Evolutionary conservation across 78 protist species (phyloP).

Genomic region (Polysphondylium violaceum): DNA sequence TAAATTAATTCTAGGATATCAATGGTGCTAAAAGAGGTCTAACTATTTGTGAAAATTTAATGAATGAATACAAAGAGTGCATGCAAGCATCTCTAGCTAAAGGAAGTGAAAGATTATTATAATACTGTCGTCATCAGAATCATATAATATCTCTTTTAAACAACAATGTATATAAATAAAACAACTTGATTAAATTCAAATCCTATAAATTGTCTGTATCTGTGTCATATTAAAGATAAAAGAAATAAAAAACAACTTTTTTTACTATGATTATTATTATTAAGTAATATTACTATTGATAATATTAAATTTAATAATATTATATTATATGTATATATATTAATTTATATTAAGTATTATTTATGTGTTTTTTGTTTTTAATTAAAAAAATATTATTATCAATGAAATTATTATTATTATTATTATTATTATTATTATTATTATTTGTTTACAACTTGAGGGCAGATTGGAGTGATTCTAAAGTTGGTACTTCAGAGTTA

Average conservation of each 20-base stretch:
- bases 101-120: not conserved
- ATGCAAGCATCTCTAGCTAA: conserved; percentile 6
- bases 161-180: not conserved
- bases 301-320: too few species aligned
- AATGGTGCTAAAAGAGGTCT: conserved; percentile 56
- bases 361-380: not conserved
- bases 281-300: too few species aligned
- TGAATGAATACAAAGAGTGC: conserved; percentile 22
- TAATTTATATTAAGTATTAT: not conserved
- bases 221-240: too few species aligned
- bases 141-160: too few species aligned
- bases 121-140: not conserved
- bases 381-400: not conserved
- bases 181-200: not conserved
- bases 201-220: not conserved
- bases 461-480: conserved; percentile 18
- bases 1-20: conserved; percentile 14
- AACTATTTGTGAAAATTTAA: conserved; percentile 11
- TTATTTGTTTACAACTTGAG: conserved; percentile 69
- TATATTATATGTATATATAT: not conserved
- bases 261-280: too few species aligned
- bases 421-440: not conserved
- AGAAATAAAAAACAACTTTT: too few species aligned
- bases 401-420: not conserved
- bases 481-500: conserved; percentile 46